phyloP scores from a whole-genome alignment of 1,139 yeast species.

The Suzukiozyma palmioleophila region DNA sequence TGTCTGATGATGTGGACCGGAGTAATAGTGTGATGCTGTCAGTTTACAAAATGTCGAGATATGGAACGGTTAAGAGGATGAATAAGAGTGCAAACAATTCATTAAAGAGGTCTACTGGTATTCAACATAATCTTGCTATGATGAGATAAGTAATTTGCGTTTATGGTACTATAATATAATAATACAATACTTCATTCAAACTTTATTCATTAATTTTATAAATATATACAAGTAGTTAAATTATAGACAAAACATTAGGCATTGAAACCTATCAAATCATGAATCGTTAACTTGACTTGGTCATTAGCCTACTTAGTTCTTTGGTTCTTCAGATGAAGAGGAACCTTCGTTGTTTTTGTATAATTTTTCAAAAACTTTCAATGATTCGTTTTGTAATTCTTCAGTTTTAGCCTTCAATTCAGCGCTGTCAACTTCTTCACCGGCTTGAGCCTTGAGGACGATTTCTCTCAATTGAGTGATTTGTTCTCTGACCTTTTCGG shows the following conservation, averaged over 20 bases:
- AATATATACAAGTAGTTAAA: slow-evolving; percentile 3
- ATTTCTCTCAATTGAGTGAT: slow-evolving; percentile 81
- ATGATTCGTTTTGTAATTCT: slow-evolving; percentile 86
- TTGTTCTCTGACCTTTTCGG: slow-evolving; percentile 78
- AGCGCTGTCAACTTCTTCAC: slow-evolving; percentile 79
- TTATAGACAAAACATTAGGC: background rate
- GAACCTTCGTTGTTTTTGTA: slow-evolving; percentile 65
- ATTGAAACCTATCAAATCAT: too few species aligned
- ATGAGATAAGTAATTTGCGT: background rate
- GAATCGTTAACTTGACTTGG: too few species aligned
- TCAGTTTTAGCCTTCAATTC: slow-evolving; percentile 91
- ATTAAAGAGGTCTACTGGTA: slow-evolving; percentile 1
- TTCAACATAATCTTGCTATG: slow-evolving; percentile 1
- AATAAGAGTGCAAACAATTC: background rate
- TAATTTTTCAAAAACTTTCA: slow-evolving; percentile 92
- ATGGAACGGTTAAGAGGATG: slow-evolving; percentile 1
- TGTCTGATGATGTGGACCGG: background rate
- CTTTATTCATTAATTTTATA: slow-evolving; percentile 4
- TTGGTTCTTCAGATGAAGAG: slow-evolving; percentile 34
- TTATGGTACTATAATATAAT: background rate
- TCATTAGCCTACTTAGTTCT: slow-evolving; percentile 28
- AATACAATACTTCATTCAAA: background rate
- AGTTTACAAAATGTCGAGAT: background rate
- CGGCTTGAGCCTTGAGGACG: slow-evolving; percentile 90
- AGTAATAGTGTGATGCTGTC: background rate